Percentiles rank a stretch among this genome's conserved stretches.
phyloP scores from a whole-genome alignment of 2,329 filamentous ascomycete species.

The Trichoderma guizhouense region DNA sequence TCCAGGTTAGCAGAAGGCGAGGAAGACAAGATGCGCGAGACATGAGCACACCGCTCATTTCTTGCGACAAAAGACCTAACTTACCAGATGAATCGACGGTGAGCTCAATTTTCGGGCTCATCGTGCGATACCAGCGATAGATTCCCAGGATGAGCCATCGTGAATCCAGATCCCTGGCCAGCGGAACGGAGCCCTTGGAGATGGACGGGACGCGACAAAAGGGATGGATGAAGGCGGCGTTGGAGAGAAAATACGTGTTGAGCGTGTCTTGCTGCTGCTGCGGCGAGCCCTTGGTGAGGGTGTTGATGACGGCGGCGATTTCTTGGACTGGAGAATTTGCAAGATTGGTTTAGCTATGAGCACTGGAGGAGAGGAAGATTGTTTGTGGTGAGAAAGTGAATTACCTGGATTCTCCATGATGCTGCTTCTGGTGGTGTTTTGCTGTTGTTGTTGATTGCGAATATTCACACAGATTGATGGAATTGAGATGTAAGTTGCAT shows the following conservation, averaged over 20 bases:
- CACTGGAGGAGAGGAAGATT: neutral
- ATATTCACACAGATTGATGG: neutral
- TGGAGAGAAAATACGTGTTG: slow-evolving; percentile 67
- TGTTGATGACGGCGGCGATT: slow-evolving; percentile 62
- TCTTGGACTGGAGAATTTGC: slow-evolving; percentile 45
- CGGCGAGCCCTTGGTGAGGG: slow-evolving; percentile 65
- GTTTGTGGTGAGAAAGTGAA: no score
- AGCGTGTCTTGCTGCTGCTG: slow-evolving; percentile 63
- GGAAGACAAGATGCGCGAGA: neutral
- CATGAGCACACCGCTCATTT: neutral
- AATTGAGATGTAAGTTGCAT: neutral
- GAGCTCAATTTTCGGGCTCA: slow-evolving; percentile 70
- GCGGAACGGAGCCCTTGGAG: slow-evolving; percentile 38
- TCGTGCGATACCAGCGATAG: slow-evolving; percentile 80
- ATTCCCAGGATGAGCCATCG: slow-evolving; percentile 65
- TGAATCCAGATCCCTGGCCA: slow-evolving; percentile 52
- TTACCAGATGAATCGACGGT: slow-evolving; percentile 57
- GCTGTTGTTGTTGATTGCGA: neutral
- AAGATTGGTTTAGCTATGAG: neutral
- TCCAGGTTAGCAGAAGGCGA: neutral
- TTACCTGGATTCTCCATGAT: slow-evolving; percentile 45
- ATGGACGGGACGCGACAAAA: slow-evolving; percentile 67
- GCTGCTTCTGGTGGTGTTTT: neutral
- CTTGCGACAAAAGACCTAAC: no score
- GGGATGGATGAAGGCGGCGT: slow-evolving; percentile 73